Percentiles rank a stretch among this genome's conserved stretches.
Conservation (phyloP, 2,329 filamentous ascomycete species). For the Xylaria sp. region DNA sequence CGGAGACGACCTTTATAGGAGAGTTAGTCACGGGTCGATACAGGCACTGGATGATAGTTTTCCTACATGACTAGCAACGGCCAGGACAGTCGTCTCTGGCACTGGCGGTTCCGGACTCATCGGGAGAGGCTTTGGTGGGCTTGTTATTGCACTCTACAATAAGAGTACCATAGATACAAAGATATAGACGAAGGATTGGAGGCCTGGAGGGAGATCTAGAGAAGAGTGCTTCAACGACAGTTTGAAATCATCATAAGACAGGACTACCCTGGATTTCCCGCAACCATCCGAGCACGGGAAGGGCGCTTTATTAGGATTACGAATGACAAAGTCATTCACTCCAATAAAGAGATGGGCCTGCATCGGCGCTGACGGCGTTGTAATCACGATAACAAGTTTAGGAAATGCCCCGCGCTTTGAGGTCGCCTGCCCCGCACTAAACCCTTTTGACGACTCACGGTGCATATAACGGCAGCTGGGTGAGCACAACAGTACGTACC, state of each 20-base stretch:
- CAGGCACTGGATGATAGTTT: constrained; percentile 29
- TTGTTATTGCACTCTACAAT: not conserved
- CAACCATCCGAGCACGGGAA: constrained; percentile 1
- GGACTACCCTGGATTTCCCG: not conserved
- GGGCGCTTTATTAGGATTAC: not conserved
- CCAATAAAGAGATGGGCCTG: constrained; percentile 13
- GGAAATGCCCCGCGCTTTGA: constrained; percentile 11
- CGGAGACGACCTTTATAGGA: constrained; percentile 69
- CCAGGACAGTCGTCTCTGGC: constrained; percentile 73
- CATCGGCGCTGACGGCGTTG: constrained; percentile 14
- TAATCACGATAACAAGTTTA: not conserved
- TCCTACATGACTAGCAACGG: constrained; percentile 88
- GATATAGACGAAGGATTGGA: not conserved
- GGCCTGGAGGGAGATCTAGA: not conserved
- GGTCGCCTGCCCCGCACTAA: constrained; percentile 25
- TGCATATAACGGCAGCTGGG: not conserved
- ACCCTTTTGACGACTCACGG: not conserved
- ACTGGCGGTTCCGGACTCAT: constrained; percentile 52
- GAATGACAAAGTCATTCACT: no score
- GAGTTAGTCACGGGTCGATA: constrained; percentile 40
- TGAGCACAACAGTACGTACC: not conserved
- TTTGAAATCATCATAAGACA: not conserved
- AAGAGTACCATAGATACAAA: not conserved
- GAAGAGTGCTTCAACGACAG: not conserved
- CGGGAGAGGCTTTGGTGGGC: not conserved